Evolutionary conservation across 1,284 basidiomycete genomes (phyloP), one percentile per base, ranked within the genome.

Genomic region (Taiwanofungus camphoratus): DNA sequence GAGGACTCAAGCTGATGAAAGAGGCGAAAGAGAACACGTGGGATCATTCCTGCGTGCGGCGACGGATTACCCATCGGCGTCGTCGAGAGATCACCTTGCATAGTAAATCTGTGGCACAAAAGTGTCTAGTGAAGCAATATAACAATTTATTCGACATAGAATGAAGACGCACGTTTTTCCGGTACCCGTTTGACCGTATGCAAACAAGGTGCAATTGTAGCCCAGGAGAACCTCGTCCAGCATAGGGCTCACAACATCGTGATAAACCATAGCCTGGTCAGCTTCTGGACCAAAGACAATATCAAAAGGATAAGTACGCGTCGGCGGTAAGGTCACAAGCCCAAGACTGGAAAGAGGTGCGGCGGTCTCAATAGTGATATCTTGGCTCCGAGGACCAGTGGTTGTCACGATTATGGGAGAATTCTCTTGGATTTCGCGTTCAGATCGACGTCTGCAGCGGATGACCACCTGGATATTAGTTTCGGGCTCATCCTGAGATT

Each of bases 141-240:
- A 47, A n/a, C n/a, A n/a, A n/a, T n/a, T n/a, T n/a, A n/a, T n/a
- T n/a, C n/a, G n/a, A n/a, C 6, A 29, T 46, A n/a, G 24, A 36
- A 22, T 9, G 13, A 16, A 18, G n/a, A 71, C 88, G 59, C 59
- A 96, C 86, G 96, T 99, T 71, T 99, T 99, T 13, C 96, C 96
- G 0, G 96, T 98, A 4, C 96, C 96, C 0, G 96, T 99, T 64
- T 99, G 96, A 3, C 96, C 96, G 60, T 99, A 99, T 2, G 95
- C 95, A 68, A 99, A 99, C 26, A 99, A 74, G 0, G 96, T 99
- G 61, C 96, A 99, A 59, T 99, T 99, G 70, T 97, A 99, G 3
- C 96, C 96, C 58, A 80, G 73, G 38, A 98, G 66, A 29, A 99
- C 94, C 62, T 99, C 91, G 37, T 92, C 83, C 36, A 99, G 71